Evolutionary conservation across 108 stramenopile species (phyloP).

Genomic region (Nitzschia inconspicua): DNA sequence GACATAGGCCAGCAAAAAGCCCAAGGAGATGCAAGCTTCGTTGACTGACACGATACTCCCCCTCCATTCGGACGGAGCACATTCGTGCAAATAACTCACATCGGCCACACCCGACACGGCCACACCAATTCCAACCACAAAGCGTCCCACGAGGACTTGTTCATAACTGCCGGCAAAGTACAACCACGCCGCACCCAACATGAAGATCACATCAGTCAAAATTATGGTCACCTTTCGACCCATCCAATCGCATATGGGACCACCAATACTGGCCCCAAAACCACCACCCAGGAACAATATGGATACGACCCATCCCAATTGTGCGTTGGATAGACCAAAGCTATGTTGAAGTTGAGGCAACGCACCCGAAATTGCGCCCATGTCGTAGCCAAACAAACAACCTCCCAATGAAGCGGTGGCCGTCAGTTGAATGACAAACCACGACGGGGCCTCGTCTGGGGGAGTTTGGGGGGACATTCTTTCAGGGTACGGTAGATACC

Average conservation of each 20-base stretch:
- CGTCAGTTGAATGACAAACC: conserved; percentile 53
- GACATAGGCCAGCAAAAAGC: conserved; percentile 66
- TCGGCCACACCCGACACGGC: conserved; percentile 70
- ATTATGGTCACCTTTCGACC: conserved; percentile 60
- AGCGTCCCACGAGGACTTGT: conserved; percentile 44
- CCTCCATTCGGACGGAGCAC: conserved; percentile 53
- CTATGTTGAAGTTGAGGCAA: conserved; percentile 46
- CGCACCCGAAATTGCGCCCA: conserved; percentile 65
- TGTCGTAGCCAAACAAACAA: conserved; percentile 70
- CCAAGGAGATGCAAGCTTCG: conserved; percentile 72
- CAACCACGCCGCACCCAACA: conserved; percentile 52
- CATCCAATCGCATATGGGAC: conserved; percentile 53
- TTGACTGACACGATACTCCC: conserved; percentile 74
- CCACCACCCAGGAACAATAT: conserved; percentile 67
- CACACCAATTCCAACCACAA: conserved; percentile 67
- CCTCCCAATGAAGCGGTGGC: conserved; percentile 61
- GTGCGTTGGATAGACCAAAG: conserved; percentile 36
- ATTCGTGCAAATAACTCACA: conserved; percentile 69
- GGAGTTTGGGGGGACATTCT: too few species aligned
- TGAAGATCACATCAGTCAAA: conserved; percentile 59
- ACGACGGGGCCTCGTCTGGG: too few species aligned
- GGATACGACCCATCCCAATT: conserved; percentile 58
- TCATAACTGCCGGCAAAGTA: conserved; percentile 23
- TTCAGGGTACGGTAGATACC: too few species aligned
- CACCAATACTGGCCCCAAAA: conserved; percentile 62